phyloP scores from a whole-genome alignment of 2,329 filamentous ascomycete genomes.

The Trichoderma sp. region DNA sequence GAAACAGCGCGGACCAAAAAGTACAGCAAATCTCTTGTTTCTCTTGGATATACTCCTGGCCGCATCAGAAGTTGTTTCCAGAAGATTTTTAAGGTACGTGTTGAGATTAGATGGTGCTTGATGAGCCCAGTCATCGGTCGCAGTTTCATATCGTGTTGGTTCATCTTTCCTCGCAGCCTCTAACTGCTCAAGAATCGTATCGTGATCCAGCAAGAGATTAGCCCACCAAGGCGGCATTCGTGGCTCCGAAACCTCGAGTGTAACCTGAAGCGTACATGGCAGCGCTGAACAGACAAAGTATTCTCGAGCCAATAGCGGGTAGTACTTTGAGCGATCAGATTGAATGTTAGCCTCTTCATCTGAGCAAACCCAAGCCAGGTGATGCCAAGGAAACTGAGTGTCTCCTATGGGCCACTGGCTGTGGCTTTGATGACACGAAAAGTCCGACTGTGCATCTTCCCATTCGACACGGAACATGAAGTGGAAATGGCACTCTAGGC shows the following conservation, averaged over 20 bases:
- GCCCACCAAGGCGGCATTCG: constrained; percentile 46
- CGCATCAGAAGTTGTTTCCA: constrained; percentile 38
- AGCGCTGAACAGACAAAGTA: constrained; percentile 43
- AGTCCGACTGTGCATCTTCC: constrained; percentile 29
- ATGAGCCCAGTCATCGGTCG: constrained; percentile 40
- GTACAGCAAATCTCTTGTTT: constrained; percentile 55
- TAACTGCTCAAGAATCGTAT: constrained; percentile 43
- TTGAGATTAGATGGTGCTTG: constrained; percentile 47
- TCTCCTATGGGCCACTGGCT: constrained; percentile 37
- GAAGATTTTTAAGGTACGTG: constrained; percentile 52
- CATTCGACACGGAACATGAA: constrained; percentile 41
- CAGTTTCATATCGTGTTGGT: constrained; percentile 47
- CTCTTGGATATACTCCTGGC: constrained; percentile 51
- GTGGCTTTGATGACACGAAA: constrained; percentile 34
- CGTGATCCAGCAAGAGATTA: constrained; percentile 44
- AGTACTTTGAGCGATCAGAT: constrained; percentile 35
- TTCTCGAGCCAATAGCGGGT: constrained; percentile 39
- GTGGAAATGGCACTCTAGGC: constrained; percentile 42
- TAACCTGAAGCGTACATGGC: constrained; percentile 43
- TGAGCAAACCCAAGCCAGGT: constrained; percentile 38
- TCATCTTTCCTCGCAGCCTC: constrained; percentile 42
- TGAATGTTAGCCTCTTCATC: constrained; percentile 28
- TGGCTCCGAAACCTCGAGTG: constrained; percentile 49
- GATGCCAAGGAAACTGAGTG: constrained; percentile 40
- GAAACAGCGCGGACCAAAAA: constrained; percentile 52